These are phyloP conservation scores for Corchorus olitorius DNA, from an alignment of 345 rosid genomes.

Conservation along the genomic window DNA sequence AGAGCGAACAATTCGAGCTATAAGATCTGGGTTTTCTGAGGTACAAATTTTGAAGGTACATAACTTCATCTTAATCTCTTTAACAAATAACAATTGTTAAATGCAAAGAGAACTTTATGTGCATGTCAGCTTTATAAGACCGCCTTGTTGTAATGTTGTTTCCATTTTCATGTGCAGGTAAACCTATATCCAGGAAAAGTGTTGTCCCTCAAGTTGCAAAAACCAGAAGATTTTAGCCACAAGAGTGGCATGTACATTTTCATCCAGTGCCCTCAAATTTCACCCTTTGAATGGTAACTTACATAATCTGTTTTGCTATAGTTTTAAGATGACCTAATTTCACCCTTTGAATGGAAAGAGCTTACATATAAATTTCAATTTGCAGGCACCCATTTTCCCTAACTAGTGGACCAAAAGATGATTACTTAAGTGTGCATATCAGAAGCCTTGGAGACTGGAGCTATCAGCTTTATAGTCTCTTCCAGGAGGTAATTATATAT, in stretches of 20 bases:
- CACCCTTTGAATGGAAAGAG: neutral
- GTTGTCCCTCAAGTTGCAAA: slow-evolving; percentile 39
- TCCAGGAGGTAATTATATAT: slow-evolving; percentile 45
- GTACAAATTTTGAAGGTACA: slow-evolving; percentile 41
- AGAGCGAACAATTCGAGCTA: slow-evolving; percentile 46
- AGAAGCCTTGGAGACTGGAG: slow-evolving; percentile 68
- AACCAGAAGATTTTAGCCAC: slow-evolving; percentile 49
- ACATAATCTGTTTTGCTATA: neutral
- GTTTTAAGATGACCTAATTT: neutral
- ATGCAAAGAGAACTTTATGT: neutral
- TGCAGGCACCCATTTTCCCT: slow-evolving; percentile 71
- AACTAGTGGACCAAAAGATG: slow-evolving; percentile 53
- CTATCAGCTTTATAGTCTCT: slow-evolving; percentile 42
- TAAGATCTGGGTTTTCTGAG: slow-evolving; percentile 43
- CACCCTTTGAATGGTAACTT: slow-evolving; percentile 56
- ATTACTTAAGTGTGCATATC: slow-evolving; percentile 54
- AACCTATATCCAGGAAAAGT: slow-evolving; percentile 51
- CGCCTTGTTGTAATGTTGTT: neutral
- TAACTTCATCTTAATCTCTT: neutral
- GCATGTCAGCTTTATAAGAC: neutral
- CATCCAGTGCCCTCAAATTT: slow-evolving; percentile 58
- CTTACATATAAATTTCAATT: neutral
- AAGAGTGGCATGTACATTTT: slow-evolving; percentile 53
- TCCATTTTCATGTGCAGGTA: slow-evolving; percentile 36
- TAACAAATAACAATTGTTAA: neutral